Conservation (phyloP, 768 basidiomycete genomes). For the Glaciozyma antarctica region DNA sequence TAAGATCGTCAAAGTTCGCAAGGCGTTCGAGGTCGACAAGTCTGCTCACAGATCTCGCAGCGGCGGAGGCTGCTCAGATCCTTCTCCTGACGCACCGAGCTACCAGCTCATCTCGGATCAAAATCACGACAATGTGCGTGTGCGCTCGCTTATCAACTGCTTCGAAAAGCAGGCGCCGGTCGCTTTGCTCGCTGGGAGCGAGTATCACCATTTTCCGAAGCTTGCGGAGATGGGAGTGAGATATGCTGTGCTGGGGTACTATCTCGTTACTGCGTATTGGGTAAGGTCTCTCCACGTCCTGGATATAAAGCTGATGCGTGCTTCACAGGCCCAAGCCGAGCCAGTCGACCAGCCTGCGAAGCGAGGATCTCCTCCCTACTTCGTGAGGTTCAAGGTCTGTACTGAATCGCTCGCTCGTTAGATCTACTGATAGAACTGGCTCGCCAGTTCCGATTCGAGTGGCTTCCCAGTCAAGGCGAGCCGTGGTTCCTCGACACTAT, state of each 20-base stretch:
- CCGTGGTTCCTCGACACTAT: constrained; percentile 23
- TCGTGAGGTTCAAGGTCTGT: constrained; percentile 22
- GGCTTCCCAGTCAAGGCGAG: constrained; percentile 22
- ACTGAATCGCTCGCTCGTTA: not conserved
- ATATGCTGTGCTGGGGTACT: constrained; percentile 20
- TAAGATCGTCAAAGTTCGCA: too few relatives aligned
- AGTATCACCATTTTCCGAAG: constrained; percentile 9
- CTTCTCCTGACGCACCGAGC: not conserved
- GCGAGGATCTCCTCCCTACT: not conserved
- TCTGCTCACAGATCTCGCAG: not conserved
- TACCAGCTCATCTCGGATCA: constrained; percentile 13
- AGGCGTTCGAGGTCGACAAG: too few relatives aligned
- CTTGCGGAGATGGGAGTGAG: not conserved
- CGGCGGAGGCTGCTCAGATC: constrained; percentile 20
- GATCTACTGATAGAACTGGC: not conserved
- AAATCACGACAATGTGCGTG: constrained; percentile 1
- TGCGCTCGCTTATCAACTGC: constrained; percentile 26
- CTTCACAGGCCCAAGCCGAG: not conserved
- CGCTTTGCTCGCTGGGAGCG: constrained; percentile 18
- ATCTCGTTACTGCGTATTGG: constrained; percentile 15
- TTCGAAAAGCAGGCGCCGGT: constrained; percentile 9
- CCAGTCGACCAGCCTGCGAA: not conserved
- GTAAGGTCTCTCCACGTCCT: not conserved
- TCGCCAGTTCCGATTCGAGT: constrained; percentile 23
- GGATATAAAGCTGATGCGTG: too few relatives aligned